Evolutionary conservation across 2,329 filamentous ascomycete genomes (phyloP), one percentile per base, ranked within the genome.

Genomic region (Pyrenochaeta sp.): DNA sequence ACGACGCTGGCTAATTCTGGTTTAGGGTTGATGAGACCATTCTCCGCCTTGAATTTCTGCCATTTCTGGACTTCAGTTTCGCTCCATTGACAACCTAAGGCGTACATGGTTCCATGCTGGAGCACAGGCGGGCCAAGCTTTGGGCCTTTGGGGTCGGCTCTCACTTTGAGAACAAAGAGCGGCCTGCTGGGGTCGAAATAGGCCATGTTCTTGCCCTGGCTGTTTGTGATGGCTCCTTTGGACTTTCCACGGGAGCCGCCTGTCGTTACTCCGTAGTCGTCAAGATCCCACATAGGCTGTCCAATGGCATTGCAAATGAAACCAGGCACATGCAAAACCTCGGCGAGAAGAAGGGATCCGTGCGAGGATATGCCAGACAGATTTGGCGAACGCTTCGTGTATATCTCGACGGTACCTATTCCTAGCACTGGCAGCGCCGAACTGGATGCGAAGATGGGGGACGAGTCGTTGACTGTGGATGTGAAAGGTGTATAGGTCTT

Each of bases 401-500:
- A 45, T 4, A 58, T 43, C 10, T 38, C 37, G n/a, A 60, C 52
- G 8, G 20, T 51, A 8, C 55, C 52, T 19, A 56, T 41, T 23
- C 57, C 53, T 8, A 45, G 11, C 4, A 55, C 53, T 4, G 14
- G 19, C 1, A 44, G 10, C 7, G 41, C 17, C 13, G n/a, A n/a
- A n/a, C n/a, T 15, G n/a, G 35, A 11, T 11, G 24, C n/a, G 28
- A 8, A 10, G 22, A 28, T 15, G 22, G 26, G 32, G 22, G 23
- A 13, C 10, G 29, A 39, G 7, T 13, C 9, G 38, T 44, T 26
- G 1, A 51, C 23, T 9, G 8, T 17, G 6, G 55, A 53, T 15
- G 35, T 13, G 39, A 57, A 58, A 3, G 55, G 53, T 6, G 44
- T 57, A 40, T 57, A 60, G 6, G 35, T 44, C 10, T 50, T 59